These are phyloP conservation scores for Chaetomium globosum DNA, from an alignment of 2,329 filamentous ascomycete species.

Conservation along the genomic window DNA sequence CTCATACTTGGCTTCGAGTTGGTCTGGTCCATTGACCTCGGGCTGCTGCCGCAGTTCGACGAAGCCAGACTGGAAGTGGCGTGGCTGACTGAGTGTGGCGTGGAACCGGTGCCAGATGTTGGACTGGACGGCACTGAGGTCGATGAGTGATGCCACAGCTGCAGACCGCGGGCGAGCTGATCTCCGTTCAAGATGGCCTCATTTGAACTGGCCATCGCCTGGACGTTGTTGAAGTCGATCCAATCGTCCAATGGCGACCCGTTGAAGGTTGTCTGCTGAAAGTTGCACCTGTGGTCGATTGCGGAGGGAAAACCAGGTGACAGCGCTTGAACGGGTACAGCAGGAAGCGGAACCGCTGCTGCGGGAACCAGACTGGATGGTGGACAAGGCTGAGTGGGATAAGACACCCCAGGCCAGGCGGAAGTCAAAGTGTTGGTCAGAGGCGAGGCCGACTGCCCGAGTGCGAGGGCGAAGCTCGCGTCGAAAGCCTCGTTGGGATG, in stretches of 20 bases:
- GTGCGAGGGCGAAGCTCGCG: neutral
- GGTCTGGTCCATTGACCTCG: neutral
- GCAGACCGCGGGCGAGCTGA: neutral
- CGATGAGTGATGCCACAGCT: neutral
- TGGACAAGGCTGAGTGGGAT: neutral
- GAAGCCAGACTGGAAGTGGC: neutral
- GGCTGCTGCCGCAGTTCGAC: neutral
- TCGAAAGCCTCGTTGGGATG: neutral
- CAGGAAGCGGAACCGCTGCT: neutral
- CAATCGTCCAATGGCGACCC: neutral
- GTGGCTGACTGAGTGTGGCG: neutral
- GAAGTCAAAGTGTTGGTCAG: neutral
- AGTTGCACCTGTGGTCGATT: neutral
- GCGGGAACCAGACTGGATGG: neutral
- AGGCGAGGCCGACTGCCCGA: no score
- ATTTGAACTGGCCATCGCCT: neutral
- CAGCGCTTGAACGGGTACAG: neutral
- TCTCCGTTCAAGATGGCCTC: neutral
- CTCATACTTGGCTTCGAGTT: neutral
- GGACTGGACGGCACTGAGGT: neutral
- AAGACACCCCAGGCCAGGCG: neutral
- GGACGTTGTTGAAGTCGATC: neutral
- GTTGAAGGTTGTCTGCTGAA: neutral
- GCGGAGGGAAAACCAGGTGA: neutral
- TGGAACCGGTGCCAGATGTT: neutral